A percentile compares a stretch with the other conserved stretches of the same genome.
phyloP scores from a whole-genome alignment of 257 asterid genomes.

The Solanum sitiens region DNA sequence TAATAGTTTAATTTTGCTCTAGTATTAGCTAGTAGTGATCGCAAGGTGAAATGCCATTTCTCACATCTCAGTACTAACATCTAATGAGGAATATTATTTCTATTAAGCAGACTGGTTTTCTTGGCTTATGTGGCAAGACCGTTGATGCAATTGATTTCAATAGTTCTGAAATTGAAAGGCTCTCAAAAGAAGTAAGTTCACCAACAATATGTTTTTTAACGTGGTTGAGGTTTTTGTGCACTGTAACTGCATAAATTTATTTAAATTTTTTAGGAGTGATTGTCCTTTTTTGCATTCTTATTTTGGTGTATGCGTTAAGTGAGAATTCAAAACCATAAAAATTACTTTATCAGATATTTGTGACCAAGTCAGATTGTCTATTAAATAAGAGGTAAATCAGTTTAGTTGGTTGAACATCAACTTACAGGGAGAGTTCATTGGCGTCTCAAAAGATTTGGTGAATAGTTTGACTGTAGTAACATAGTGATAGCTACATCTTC shows the following conservation, averaged over 20 bases:
- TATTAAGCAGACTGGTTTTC: slow-evolving; percentile 70
- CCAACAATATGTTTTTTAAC: not conserved
- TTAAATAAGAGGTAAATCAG: not conserved
- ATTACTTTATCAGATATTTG: not conserved
- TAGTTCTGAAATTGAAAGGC: slow-evolving; percentile 65
- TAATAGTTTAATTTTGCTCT: not conserved
- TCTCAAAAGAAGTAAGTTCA: slow-evolving; percentile 61
- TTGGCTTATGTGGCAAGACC: slow-evolving; percentile 66
- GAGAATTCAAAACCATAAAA: not conserved
- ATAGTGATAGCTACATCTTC: not conserved
- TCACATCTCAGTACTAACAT: slow-evolving; percentile 7
- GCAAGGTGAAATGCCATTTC: not conserved
- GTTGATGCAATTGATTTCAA: slow-evolving; percentile 78
- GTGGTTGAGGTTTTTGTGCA: not conserved
- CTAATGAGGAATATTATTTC: slow-evolving; percentile 10
- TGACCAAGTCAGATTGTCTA: not conserved
- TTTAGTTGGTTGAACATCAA: not conserved
- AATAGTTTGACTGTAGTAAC: not conserved
- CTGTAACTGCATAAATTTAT: not conserved
- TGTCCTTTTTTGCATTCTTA: not conserved
- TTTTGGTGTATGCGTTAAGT: not conserved
- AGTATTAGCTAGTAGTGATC: not conserved
- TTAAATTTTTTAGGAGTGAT: not conserved
- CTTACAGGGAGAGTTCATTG: not conserved
- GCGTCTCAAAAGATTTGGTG: not conserved